Evolutionary conservation across 2,329 filamentous ascomycete genomes (phyloP), one percentile per base, ranked within the genome.

Genomic region (Sordariomycetes sp.): DNA sequence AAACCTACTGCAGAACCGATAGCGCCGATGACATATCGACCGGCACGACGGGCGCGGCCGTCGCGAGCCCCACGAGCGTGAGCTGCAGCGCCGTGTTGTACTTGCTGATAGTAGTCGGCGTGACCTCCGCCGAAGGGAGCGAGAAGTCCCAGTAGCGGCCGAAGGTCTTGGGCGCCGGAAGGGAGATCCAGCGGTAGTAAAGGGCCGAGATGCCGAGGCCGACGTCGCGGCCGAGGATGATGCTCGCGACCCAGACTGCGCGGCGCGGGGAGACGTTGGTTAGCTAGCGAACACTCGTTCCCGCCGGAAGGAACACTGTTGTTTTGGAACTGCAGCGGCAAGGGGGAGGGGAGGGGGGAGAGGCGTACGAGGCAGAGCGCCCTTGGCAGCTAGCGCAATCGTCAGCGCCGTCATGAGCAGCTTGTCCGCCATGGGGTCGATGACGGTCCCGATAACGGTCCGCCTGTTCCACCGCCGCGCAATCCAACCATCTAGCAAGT

Each of bases 401-500:
- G 92, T 95, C 64, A 95, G 72, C 59, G 96, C 84, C 0, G 92
- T 96, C 94, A 99, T 97, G 62, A 99, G 79, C 10, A 84, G 81
- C 74, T 99, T 99, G 72, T 99, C 94, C 2, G 94, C 94, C 87
- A 96, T 94, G 6, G 94, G 94, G 66, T 96, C 91, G 61, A 99
- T 90, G 34, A 99, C 84, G 57, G 89, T 95, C 57, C 94, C 94
- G 10, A 97, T 90, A 1, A 99, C 92, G 0, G 94, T 97, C 70
- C 94, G 87, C 58, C 90, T 79, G 55, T 92, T 86, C 84, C 87
- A 97, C 60, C 79, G 81, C 48, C 94, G 82, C 28, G 94, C 94
- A 64, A 99, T 94, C 79, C 86, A 97, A 58, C 94, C 94, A 68
- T 99, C 94, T 2, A 97, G 79, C 7, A 96, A 76, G 67, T 99